Conservation (phyloP, 352 stramenopile genomes). For the Saprolegnia diclina region DNA sequence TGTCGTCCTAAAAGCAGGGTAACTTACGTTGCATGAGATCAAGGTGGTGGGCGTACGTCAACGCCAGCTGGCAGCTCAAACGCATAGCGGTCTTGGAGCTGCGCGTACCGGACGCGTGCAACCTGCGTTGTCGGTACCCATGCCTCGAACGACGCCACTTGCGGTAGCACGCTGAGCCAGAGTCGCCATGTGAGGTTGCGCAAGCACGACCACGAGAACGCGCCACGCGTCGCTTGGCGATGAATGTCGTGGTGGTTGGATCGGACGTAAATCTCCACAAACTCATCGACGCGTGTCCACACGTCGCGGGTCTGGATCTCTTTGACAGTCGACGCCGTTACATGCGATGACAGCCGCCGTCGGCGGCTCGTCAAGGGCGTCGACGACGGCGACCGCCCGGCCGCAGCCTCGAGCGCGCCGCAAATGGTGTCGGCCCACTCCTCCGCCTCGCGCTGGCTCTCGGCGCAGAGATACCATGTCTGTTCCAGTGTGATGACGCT, state of each 20-base stretch:
- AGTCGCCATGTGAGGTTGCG: constrained; percentile 64
- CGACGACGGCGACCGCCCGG: constrained; percentile 25
- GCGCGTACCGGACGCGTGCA: constrained; percentile 47
- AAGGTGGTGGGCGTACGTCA: not conserved
- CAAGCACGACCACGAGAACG: constrained; percentile 66
- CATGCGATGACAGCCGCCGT: constrained; percentile 42
- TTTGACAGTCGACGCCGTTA: constrained; percentile 40
- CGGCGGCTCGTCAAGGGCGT: constrained; percentile 16
- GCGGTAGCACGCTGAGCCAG: constrained; percentile 55
- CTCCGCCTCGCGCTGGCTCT: constrained; percentile 44
- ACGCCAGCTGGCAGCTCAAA: constrained; percentile 13
- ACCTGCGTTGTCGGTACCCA: constrained; percentile 36
- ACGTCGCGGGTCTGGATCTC: constrained; percentile 59
- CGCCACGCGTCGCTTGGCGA: constrained; percentile 51
- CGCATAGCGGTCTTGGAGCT: constrained; percentile 30
- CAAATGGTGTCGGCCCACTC: constrained; percentile 66
- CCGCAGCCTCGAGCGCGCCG: constrained; percentile 46
- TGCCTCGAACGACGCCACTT: constrained; percentile 39
- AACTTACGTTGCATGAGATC: not conserved
- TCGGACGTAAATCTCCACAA: constrained; percentile 64
- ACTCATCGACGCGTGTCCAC: constrained; percentile 52
- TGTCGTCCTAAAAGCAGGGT: not conserved
- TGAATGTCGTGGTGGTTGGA: constrained; percentile 45
- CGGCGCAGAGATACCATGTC: constrained; percentile 75
- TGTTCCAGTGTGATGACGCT: constrained; percentile 72